Base-by-base conservation (phyloP, 2,329 filamentous ascomycete genomes). In the Fusarium succisae region DNA sequence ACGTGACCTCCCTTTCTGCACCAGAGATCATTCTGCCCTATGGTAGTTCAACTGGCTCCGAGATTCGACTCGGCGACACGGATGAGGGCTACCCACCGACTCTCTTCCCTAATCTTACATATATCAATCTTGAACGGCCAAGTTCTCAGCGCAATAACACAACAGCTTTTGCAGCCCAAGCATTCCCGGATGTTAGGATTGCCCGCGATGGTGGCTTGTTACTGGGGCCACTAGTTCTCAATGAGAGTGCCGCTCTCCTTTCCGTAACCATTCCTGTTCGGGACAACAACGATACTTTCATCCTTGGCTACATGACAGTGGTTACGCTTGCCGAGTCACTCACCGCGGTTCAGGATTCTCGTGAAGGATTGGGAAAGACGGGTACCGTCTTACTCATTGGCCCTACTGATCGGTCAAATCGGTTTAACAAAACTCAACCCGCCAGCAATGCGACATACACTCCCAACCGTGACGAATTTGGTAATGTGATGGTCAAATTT, bases 241-340 rank as follows among this genome's bases (percentile, higher is more conserved):
- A 97, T 79, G 84, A 89, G 50, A 90, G 90, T 0, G 93, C 92
- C 72, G 93, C 93, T 28, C 84, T 98, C 17, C 81, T 97, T 18
- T 98, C 95, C 6, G 85, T 97, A 66, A 97, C 95, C 0, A 83
- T 96, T 22, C 94, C 95, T 0, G 90, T 98, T 60, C 88, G 93
- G 68, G 91, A 92, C 79, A 86, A 87, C 5, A 87, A 88, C 5
- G 80, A 83, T 47, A 84, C 84, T 8, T 91, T 92, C 70, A 89
- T 96, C 2, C 86, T 98, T 10, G 95, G 94, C 4, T 98, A 94
- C 85, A 89, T 98, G 84, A 97, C 94, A 3, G 84, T 96, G 5
- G 86, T 97, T n/a, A 88, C 93, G 63, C 89, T 93, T 63, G 92
- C 92, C 4, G 83, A 84, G 8, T 87, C 92, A 4, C 85, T 96